Conservation (phyloP, 2,329 filamentous ascomycete species). For the Trichoderma semiorbis region DNA sequence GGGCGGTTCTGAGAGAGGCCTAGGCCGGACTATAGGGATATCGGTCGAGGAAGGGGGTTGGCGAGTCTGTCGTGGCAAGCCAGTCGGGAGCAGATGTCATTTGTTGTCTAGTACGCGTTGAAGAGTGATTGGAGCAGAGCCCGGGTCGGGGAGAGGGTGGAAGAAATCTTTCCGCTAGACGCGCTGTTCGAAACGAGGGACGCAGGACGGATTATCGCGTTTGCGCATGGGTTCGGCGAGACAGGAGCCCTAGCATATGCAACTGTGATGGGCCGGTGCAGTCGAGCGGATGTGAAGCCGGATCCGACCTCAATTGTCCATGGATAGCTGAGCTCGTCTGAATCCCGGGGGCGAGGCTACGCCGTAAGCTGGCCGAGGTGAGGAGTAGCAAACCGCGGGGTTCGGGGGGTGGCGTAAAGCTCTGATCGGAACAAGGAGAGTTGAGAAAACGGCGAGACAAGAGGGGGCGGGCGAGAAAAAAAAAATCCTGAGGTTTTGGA, state of each 20-base stretch:
- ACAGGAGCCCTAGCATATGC: constrained; percentile 24
- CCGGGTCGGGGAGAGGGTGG: constrained; percentile 19
- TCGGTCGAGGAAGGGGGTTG: constrained; percentile 11
- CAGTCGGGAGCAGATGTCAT: constrained; percentile 25
- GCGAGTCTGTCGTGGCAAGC: constrained; percentile 18
- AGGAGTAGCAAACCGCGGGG: constrained; percentile 14
- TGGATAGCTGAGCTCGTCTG: not conserved
- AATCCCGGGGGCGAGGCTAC: not conserved
- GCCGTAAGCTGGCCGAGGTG: not conserved
- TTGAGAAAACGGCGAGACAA: not conserved
- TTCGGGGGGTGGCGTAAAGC: constrained; percentile 8
- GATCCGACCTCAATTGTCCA: constrained; percentile 18
- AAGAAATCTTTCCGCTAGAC: constrained; percentile 27
- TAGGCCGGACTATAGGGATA: constrained; percentile 23
- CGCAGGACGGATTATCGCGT: constrained; percentile 34
- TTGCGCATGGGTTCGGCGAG: constrained; percentile 36
- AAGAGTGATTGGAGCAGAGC: constrained; percentile 15
- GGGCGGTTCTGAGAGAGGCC: constrained; percentile 28
- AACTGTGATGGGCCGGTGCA: constrained; percentile 19
- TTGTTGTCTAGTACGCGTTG: constrained; percentile 22
- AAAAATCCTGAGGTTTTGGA: constrained; percentile 6
- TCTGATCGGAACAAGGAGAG: constrained; percentile 2
- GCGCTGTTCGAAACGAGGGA: constrained; percentile 33
- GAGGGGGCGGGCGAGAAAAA: not conserved
- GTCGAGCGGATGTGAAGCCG: constrained; percentile 15